phyloP scores from a whole-genome alignment of 768 basidiomycete species.

The Pleurotus djamor region DNA sequence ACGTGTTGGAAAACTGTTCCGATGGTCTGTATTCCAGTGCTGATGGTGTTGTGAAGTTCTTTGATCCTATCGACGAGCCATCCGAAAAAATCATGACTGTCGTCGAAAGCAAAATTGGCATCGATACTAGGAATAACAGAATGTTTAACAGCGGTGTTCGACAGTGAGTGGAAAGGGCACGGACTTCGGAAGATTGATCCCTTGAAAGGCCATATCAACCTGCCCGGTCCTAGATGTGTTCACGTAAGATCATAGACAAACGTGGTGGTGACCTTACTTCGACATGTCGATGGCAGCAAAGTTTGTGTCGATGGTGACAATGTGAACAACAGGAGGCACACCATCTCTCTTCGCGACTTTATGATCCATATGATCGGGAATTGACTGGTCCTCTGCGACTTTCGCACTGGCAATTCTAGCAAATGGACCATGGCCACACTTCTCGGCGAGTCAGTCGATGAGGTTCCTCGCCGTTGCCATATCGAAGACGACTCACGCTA shows the following conservation, averaged over 20 bases:
- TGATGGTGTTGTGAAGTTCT: background rate
- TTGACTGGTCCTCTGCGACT: conserved; percentile 30
- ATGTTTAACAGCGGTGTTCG: background rate
- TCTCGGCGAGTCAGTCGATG: too few relatives aligned
- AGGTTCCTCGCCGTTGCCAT: background rate
- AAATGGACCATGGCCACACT: conserved; percentile 14
- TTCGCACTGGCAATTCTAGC: conserved; percentile 28
- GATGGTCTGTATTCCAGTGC: too few relatives aligned
- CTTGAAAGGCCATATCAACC: background rate
- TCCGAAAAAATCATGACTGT: background rate
- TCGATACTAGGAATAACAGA: background rate
- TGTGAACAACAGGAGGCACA: conserved; percentile 21
- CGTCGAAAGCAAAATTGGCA: background rate
- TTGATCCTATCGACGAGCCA: background rate
- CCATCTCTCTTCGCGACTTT: conserved; percentile 21
- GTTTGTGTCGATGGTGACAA: conserved; percentile 30
- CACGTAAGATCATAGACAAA: too few relatives aligned
- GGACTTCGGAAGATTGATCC: background rate
- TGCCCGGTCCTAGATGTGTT: background rate
- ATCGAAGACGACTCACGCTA: conserved; percentile 28
- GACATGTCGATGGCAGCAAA: conserved; percentile 23
- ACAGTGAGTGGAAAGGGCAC: background rate
- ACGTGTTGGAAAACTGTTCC: too few relatives aligned
- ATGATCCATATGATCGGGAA: conserved; percentile 20
- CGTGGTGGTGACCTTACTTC: too few relatives aligned